Conservation (phyloP, 768 basidiomycete species). For the Lepiota brunneoincarnata region DNA sequence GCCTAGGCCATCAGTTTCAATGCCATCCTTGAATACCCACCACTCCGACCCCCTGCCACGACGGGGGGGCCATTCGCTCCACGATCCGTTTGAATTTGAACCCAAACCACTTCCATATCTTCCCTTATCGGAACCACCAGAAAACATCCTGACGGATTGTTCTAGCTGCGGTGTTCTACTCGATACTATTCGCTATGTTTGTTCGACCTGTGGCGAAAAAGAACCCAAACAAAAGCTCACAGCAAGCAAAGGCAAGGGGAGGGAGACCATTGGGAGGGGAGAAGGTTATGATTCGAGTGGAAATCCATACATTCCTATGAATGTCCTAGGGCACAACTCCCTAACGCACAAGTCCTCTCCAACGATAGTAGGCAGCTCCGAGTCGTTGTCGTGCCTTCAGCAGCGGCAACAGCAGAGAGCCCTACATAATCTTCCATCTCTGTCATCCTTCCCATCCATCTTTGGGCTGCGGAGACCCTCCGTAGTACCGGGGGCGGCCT, state of each 20-base stretch:
- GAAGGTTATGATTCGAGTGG: neutral
- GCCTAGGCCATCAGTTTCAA: slow-evolving; percentile 14
- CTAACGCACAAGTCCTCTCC: slow-evolving; percentile 40
- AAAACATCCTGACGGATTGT: slow-evolving; percentile 71
- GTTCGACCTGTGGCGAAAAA: slow-evolving; percentile 84
- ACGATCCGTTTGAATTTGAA: slow-evolving; percentile 24
- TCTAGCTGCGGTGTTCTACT: slow-evolving; percentile 75
- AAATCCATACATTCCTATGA: slow-evolving; percentile 2
- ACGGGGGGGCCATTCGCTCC: slow-evolving; percentile 5
- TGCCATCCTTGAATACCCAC: slow-evolving; percentile 25
- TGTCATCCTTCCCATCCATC: slow-evolving; percentile 21
- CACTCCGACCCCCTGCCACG: slow-evolving; percentile 25
- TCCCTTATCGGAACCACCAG: slow-evolving; percentile 46
- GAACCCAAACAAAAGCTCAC: slow-evolving; percentile 31
- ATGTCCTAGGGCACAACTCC: neutral
- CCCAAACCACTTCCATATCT: slow-evolving; percentile 51
- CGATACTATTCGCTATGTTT: slow-evolving; percentile 87
- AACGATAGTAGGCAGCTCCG: slow-evolving; percentile 28
- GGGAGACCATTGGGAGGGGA: slow-evolving; percentile 21
- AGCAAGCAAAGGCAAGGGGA: slow-evolving; percentile 46
- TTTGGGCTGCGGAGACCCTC: slow-evolving; percentile 17
- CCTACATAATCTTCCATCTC: slow-evolving; percentile 36
- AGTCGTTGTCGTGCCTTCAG: slow-evolving; percentile 8
- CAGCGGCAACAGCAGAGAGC: neutral
- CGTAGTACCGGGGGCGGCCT: slow-evolving; percentile 4